Base-by-base conservation (phyloP, 1,284 basidiomycete genomes). In the Leccinum fallax region DNA sequence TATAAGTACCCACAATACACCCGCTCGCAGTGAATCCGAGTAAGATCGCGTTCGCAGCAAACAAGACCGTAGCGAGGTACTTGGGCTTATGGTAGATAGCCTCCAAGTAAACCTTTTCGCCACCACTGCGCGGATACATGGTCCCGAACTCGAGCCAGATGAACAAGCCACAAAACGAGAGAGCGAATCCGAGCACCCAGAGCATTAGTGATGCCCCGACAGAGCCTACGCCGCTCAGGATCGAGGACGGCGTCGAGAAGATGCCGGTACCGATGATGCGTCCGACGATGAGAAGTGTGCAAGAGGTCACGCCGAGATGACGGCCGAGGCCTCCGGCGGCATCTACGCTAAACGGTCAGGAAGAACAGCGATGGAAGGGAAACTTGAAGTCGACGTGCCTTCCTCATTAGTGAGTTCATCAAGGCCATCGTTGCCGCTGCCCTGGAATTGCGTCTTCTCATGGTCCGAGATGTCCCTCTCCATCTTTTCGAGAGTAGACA, bases 231-330 rank as follows among this genome's bases (percentile, higher is more conserved):
- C 80, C 78, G 0, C 66, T 70, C 28, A 86, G 66, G 64, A 88
- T 86, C 1, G 82, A 84, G 0, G 84, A 83, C 0, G 86, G 84
- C 0, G 85, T 87, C 1, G 85, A 85, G 71, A 87, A 88, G 62
- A 87, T 85, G 8, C 85, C 86, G 0, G 85, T 86, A 1, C 85
- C 86, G 54, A 86, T 84, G 53, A 86, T 81, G 40, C 76, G 75
- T 1, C 84, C 85, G 26, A 85, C 79, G 26, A 73, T 81, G 9
- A 83, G 71, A 65, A 83, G 77, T 1, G 81, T 83, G 61, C 81
- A 83, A 43, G 78, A 80, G 58, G 78, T 77, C 6, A 84, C 71
- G 5, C 82, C 81, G 2, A 83, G 70, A 67, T 83, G 81, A 55
- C 82, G 77, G 1, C 82, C 82, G 71, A 84, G 79, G 13, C 81